Base-by-base conservation (phyloP, 768 basidiomycete species). In the Candolleomyces efflorescens region DNA sequence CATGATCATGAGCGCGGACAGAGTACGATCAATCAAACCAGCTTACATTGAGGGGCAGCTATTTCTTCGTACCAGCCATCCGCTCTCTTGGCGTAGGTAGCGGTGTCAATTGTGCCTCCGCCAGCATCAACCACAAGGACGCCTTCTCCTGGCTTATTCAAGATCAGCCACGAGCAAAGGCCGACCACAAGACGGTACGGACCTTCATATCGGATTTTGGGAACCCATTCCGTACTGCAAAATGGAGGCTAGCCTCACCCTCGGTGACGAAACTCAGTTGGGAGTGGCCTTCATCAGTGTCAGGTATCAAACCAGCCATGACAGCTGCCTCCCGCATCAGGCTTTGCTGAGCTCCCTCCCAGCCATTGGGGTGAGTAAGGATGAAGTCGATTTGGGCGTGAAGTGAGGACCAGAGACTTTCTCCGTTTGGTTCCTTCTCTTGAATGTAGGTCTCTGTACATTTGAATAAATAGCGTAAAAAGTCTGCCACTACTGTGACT, bases 211-310 rank as follows among this genome's bases (percentile, higher is more conserved):
- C 41, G 41, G 41, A 43, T 20, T 43, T 43, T 43, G 41, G 41
- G 9, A 53, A 36, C 10, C 51, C 36, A n/a, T 36, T 60, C 7
- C 51, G 26, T 17, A 63, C 17, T 32, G 81, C 82, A 61, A 71
- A 83, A 59, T 83, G 77, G 12, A 83, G 64, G 63, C 78, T 80
- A 0, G 82, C 82, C 59, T 84, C 82, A 0, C 81, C 82, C 60
- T 83, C 80, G 0, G 81, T 82, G 36, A 84, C 71, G 51, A 84
- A 76, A 11, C 72, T 75, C 3, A 83, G 62, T 0, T 77, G 73
- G 15, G 69, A 71, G 0, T 68, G 73, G 9, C 67, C 71, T 3
- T 64, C 59, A 0, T 63, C 66, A 5, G 54, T 51, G 48, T 71
- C 65, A 0, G 75, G 64, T 6, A 84, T 66, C 27, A 84, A 71